Evolutionary conservation across 202 grass and related monocot species (phyloP).

Genomic region (Carex arenaria): DNA sequence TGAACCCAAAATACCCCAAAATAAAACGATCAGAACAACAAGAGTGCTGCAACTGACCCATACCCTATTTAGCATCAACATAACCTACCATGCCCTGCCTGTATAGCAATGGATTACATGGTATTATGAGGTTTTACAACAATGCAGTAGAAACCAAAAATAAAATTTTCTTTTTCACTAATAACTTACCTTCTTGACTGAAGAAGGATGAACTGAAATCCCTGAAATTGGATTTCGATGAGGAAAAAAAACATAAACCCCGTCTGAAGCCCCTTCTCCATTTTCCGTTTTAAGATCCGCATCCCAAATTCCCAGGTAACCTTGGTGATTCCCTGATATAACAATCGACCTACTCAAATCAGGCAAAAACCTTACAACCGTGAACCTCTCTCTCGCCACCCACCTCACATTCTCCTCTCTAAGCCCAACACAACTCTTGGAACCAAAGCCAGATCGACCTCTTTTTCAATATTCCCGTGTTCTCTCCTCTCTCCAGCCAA

Average conservation of each 20-base stretch:
- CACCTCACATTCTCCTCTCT: slow-evolving; percentile 35
- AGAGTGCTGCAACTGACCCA: too few species aligned
- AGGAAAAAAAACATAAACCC: slow-evolving; percentile 57
- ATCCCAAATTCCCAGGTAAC: slow-evolving; percentile 78
- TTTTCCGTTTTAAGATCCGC: slow-evolving; percentile 30
- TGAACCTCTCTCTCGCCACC: slow-evolving; percentile 44
- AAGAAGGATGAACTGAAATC: slow-evolving; percentile 45
- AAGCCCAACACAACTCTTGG: slow-evolving; percentile 37
- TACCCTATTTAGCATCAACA: too few species aligned
- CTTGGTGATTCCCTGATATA: slow-evolving; percentile 47
- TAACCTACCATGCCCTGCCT: too few species aligned
- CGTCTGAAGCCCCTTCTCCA: slow-evolving; percentile 30
- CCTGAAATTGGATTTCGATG: slow-evolving; percentile 48
- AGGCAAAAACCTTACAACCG: slow-evolving; percentile 48
- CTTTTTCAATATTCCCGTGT: neutral
- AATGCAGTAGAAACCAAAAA: neutral
- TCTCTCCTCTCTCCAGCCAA: neutral
- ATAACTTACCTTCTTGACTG: slow-evolving; percentile 41
- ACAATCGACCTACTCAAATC: slow-evolving; percentile 49
- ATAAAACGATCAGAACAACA: too few species aligned
- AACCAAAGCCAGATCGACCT: slow-evolving; percentile 28
- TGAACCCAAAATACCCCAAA: too few species aligned
- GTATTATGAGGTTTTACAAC: neutral
- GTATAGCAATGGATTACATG: neutral
- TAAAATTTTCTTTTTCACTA: neutral